Conservation (phyloP, 2,329 filamentous ascomycete species). For the Ceratocystis cubensis region DNA sequence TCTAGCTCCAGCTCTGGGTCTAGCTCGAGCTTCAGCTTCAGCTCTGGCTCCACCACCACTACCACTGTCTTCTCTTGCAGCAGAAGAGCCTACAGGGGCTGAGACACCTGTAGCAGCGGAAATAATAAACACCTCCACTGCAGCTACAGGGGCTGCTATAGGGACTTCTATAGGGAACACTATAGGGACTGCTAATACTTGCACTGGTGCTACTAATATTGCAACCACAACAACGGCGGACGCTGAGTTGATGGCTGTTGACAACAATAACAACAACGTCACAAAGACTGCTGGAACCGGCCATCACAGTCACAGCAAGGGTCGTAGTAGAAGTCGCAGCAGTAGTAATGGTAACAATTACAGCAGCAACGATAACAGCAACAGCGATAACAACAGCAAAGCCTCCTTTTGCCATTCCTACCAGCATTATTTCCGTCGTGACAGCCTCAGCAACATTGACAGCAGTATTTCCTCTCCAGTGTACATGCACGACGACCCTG, state of each 20-base stretch:
- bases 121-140: background rate
- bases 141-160: too few relatives aligned
- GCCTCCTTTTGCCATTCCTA: conserved; percentile 4
- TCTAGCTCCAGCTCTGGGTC: background rate
- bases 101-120: background rate
- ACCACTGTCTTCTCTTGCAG: background rate
- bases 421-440: background rate
- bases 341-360: conserved; percentile 2
- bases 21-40: background rate
- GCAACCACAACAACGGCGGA: background rate
- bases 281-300: background rate
- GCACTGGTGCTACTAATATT: too few relatives aligned
- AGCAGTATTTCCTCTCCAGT: background rate
- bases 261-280: background rate
- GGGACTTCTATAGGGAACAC: too few relatives aligned
- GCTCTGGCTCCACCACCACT: background rate
- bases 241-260: background rate
- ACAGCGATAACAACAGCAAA: background rate
- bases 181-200: too few relatives aligned
- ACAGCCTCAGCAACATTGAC: background rate
- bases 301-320: background rate
- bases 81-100: background rate
- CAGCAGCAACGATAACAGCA: background rate
- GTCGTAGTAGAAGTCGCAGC: background rate
- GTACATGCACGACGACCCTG: background rate